phyloP scores from a whole-genome alignment of 192 early-diverging fungal species.

The Gryganskiella cystojenkinii region DNA sequence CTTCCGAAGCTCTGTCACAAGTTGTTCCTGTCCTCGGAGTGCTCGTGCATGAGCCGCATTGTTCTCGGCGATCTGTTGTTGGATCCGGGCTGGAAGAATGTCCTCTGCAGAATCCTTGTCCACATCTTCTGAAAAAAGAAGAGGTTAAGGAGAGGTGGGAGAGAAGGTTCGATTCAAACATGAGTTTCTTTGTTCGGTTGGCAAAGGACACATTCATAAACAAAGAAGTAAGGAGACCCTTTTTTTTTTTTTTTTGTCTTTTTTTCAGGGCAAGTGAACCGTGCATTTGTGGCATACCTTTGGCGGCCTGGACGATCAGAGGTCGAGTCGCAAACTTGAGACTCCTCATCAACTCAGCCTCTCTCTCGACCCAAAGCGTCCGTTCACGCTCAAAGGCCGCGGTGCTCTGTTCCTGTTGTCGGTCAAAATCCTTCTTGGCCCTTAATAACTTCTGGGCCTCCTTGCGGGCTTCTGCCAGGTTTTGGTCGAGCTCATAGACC shows the following conservation, averaged over 20 bases:
- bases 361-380: conserved; percentile 55
- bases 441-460: conserved; percentile 50
- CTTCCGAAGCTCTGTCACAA: conserved; percentile 44
- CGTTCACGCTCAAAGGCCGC: conserved; percentile 55
- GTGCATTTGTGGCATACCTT: no score
- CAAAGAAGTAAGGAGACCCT: not conserved
- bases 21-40: conserved; percentile 46
- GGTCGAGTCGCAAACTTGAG: conserved; percentile 54
- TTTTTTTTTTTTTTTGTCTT: no score
- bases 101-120: conserved; percentile 7
- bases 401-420: conserved; percentile 37
- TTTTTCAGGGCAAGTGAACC: no score
- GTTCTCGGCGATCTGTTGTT: conserved; percentile 55
- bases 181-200: no score
- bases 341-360: conserved; percentile 55
- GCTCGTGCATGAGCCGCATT: conserved; percentile 55
- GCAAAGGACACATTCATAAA: no score
- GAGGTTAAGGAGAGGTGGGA: not conserved
- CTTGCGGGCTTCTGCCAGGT: conserved; percentile 44
- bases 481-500: conserved; percentile 60
- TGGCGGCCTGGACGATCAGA: conserved; percentile 42
- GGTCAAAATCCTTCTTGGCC: conserved; percentile 57
- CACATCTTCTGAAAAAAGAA: conserved; percentile 1
- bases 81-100: conserved; percentile 20
- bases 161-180: no score